A percentile compares a stretch with the other conserved stretches of the same genome.
These are phyloP conservation scores for Sporobolus alterniflorus DNA, from an alignment of 202 grass and related monocot species.

Conservation along the genomic window DNA sequence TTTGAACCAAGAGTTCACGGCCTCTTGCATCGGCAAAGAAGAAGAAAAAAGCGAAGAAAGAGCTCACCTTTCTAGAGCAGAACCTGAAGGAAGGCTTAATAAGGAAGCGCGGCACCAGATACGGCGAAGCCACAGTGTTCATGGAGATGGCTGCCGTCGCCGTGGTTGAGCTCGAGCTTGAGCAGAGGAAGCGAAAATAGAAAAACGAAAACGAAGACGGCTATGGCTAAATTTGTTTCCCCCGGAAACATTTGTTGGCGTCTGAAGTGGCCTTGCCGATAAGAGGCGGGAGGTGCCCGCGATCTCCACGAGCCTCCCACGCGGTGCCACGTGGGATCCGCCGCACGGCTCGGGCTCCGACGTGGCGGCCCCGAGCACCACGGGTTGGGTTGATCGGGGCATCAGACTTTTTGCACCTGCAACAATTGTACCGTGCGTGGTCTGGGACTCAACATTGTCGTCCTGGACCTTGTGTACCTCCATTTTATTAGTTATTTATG, in stretches of 20 bases:
- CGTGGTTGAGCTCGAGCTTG: constrained; percentile 10
- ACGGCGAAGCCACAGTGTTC: constrained; percentile 74
- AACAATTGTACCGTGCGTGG: background rate
- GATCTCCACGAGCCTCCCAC: constrained; percentile 77
- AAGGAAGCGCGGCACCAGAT: constrained; percentile 67
- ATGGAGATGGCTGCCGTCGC: constrained; percentile 51
- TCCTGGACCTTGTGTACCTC: background rate
- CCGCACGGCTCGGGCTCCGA: background rate
- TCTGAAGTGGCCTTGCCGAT: constrained; percentile 48
- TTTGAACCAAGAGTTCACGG: background rate
- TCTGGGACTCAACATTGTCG: background rate
- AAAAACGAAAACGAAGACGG: background rate
- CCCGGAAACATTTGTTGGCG: constrained; percentile 25
- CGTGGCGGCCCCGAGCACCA: constrained; percentile 47
- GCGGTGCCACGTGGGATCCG: constrained; percentile 56
- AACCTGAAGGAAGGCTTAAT: constrained; percentile 69
- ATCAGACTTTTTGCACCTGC: background rate
- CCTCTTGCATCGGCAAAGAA: background rate
- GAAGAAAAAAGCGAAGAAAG: background rate
- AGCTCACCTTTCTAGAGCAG: constrained; percentile 71
- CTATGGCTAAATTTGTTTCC: constrained; percentile 14
- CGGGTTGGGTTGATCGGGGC: background rate
- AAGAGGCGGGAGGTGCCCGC: constrained; percentile 62
- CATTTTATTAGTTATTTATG: background rate
- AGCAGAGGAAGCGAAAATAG: constrained; percentile 14